Conservation (phyloP, 257 asterid genomes). For the Capsicum pubescens region DNA sequence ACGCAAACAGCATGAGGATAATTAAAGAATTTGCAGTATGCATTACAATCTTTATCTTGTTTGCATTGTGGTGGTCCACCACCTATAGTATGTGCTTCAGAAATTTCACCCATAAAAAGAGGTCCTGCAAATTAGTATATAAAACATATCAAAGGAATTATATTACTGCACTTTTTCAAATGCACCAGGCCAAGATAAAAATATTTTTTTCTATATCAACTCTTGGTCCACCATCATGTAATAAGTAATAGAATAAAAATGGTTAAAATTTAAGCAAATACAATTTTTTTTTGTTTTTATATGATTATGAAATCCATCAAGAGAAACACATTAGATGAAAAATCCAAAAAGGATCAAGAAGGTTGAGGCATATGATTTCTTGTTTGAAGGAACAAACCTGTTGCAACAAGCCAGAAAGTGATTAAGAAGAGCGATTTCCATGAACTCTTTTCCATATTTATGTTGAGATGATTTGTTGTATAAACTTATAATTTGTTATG, state of each 20-base stretch:
- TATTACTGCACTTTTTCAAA: too few relatives aligned
- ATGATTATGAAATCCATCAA: too few relatives aligned
- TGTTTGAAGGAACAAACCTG: background rate
- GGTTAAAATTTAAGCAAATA: too few relatives aligned
- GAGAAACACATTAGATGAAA: background rate
- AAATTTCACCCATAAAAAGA: background rate
- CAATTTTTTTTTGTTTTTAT: too few relatives aligned
- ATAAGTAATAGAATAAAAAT: too few relatives aligned
- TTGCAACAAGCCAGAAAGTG: background rate
- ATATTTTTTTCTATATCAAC: too few relatives aligned
- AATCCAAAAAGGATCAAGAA: background rate
- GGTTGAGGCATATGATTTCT: background rate
- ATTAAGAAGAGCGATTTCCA: background rate
- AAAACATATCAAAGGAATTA: too few relatives aligned
- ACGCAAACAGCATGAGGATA: background rate
- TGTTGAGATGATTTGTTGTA: background rate
- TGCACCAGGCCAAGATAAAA: background rate
- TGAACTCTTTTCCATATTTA: background rate
- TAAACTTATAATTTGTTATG: background rate
- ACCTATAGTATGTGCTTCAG: background rate
- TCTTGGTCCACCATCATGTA: too few relatives aligned
- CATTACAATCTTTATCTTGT: background rate
- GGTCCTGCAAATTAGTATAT: too few relatives aligned
- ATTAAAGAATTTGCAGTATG: background rate
- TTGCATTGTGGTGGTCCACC: background rate